phyloP scores from a whole-genome alignment of 1,284 basidiomycete genomes.

The Pterulicium gracile region DNA sequence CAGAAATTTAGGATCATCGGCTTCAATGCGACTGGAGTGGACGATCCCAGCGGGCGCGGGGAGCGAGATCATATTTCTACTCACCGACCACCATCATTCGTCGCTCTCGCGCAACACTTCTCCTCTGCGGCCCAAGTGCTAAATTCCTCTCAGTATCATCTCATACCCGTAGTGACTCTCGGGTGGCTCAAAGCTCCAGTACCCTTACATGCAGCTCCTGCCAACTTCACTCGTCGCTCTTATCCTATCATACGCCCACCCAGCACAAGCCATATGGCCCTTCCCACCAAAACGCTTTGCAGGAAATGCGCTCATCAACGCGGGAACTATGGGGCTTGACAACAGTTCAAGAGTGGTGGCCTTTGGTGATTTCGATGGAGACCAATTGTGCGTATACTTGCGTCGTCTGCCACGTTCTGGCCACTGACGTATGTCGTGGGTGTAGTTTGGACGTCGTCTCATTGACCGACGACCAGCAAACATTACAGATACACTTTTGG shows the following conservation, averaged over 20 bases:
- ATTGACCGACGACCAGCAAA: conserved; percentile 63
- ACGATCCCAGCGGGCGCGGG: too few species aligned
- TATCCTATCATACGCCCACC: neutral
- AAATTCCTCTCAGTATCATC: too few species aligned
- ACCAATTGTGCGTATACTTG: conserved; percentile 69
- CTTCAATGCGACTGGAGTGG: too few species aligned
- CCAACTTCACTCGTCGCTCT: neutral
- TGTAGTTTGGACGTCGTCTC: conserved; percentile 76
- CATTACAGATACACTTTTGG: conserved; percentile 75
- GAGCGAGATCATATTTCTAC: too few species aligned
- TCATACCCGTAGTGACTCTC: too few species aligned
- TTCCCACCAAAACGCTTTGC: conserved; percentile 79
- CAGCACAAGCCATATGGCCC: conserved; percentile 49
- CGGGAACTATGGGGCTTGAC: conserved; percentile 73
- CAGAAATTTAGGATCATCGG: too few species aligned
- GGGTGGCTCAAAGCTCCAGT: too few species aligned
- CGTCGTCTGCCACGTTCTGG: too few species aligned
- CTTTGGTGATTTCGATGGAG: conserved; percentile 91
- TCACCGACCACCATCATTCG: too few species aligned
- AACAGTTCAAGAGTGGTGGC: conserved; percentile 71
- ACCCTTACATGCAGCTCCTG: neutral
- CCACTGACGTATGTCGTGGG: too few species aligned
- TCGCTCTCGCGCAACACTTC: too few species aligned
- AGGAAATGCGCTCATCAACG: conserved; percentile 75
- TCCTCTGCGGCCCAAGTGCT: too few species aligned